phyloP scores from a whole-genome alignment of 331 rosid genomes.

The Cucumis variabilis region DNA sequence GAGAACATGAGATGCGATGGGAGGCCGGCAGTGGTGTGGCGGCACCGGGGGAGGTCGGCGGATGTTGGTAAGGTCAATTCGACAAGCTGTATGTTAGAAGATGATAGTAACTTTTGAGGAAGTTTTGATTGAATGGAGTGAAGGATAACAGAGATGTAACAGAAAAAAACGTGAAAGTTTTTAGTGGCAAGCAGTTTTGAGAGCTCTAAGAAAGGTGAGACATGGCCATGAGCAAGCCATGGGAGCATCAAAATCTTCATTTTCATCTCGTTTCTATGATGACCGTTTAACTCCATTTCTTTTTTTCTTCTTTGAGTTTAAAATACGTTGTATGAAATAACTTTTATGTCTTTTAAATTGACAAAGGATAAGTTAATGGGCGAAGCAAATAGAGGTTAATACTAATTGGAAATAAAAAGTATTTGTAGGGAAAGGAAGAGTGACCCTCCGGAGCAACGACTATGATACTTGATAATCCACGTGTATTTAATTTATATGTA shows the following conservation, averaged over 20 bases:
- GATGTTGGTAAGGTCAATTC: conserved; percentile 15
- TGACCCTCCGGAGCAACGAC: no score
- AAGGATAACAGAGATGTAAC: conserved; percentile 36
- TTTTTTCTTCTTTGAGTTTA: neutral
- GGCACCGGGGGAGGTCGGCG: conserved; percentile 29
- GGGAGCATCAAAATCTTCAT: conserved; percentile 40
- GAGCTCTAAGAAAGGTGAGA: conserved; percentile 43
- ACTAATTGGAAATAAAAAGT: no score
- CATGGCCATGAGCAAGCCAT: conserved; percentile 46
- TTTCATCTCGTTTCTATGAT: neutral
- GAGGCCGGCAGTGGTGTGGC: conserved; percentile 35
- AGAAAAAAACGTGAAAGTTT: conserved; percentile 32
- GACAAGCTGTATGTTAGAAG: neutral
- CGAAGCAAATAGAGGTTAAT: no score
- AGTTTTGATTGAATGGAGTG: conserved; percentile 24
- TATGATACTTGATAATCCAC: neutral
- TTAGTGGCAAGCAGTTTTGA: conserved; percentile 26
- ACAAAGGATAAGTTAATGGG: no score
- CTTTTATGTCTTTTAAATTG: neutral
- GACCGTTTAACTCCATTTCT: neutral
- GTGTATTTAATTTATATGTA: neutral
- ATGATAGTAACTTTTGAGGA: neutral
- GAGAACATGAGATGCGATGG: conserved; percentile 36
- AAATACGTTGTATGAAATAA: neutral
- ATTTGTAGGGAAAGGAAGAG: no score